Base-by-base conservation (phyloP, 1,284 basidiomycete genomes). In the Porogramme epimiltina region DNA sequence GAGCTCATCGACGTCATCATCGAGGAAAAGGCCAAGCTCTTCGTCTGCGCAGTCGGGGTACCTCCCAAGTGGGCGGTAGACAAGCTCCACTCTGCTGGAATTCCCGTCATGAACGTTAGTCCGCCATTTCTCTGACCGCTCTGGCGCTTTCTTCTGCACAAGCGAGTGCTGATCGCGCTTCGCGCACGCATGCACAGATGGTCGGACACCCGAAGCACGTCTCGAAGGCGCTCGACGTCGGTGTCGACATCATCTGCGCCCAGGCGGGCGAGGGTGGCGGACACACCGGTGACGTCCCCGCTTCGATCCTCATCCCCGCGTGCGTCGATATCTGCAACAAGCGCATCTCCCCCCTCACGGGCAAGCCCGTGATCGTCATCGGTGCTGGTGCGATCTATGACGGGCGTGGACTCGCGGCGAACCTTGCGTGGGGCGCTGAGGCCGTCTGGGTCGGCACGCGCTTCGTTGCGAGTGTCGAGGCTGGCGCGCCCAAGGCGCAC, bases 121-220 rank as follows among this genome's bases (percentile, higher is more conserved):
- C 33, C 28, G 16, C 23, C 41, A 20, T n/a, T 37, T 23, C 40
- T 23, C 22, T 58, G 19, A 11, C 25, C 40, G 10, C 43, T 38
- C 9, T 37, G n/a, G 36, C 11, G 8, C n/a, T 23, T 11, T 36
- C 5, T 39, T 23, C 47, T 39, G 23, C 8, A 16, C 34, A 10
- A 18, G n/a, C 5, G 9, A 37, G 8, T 6, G n/a, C 34, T 18
- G 5, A 6, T 37, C 5, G 13, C 28, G 28, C 8, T 31, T 6
- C 28, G 8, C 8, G 6, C 28, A 13, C 28, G 28, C 28, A 31
- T 24, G 5, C 42, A 1, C 54, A 84, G 80, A 95, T 95, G 91
- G 87, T 96, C 58, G 93, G 92, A 16, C 87, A 91, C 68, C 90
- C 90, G 4, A 94, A 91, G 69, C 93, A 95, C 69, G 90, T 91